phyloP scores from a whole-genome alignment of 148 eudicot genomes.

The Rhododendron williamsianum region DNA sequence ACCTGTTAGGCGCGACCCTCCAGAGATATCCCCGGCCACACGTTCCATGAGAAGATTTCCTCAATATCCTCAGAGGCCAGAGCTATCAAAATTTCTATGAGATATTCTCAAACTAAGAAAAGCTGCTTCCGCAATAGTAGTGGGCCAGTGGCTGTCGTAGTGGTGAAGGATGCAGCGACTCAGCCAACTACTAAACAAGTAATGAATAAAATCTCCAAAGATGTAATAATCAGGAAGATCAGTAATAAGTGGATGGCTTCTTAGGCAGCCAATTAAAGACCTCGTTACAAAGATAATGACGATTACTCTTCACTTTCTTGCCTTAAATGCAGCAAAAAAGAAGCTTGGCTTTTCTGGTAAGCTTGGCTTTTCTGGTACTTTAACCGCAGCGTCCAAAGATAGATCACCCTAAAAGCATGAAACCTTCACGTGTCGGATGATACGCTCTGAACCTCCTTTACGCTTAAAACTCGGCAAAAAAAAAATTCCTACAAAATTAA shows the following conservation, averaged over 20 bases:
- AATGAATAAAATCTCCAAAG: not conserved
- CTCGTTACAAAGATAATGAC: not conserved
- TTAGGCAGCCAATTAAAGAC: not conserved
- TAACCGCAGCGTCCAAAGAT: not conserved
- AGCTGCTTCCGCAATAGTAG: not conserved
- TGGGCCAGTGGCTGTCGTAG: not conserved
- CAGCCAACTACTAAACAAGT: constrained; percentile 7
- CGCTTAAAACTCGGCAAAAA: constrained; percentile 12
- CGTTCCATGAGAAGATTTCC: constrained; percentile 30
- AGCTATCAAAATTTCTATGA: not conserved
- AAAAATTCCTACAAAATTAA: constrained; percentile 11
- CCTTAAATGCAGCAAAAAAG: not conserved
- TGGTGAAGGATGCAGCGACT: not conserved
- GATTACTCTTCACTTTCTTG: not conserved
- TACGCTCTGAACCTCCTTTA: constrained; percentile 16
- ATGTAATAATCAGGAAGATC: not conserved
- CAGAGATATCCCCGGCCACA: constrained; percentile 26
- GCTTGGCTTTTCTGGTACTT: not conserved
- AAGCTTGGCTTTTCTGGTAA: not conserved
- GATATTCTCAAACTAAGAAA: not conserved
- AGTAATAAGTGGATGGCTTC: not conserved
- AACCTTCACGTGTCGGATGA: constrained; percentile 5
- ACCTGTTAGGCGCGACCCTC: constrained; percentile 32
- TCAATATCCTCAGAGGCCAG: constrained; percentile 1
- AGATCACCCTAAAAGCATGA: constrained; percentile 21